A percentile compares a stretch with the other conserved stretches of the same genome.
Evolutionary conservation across 2,329 filamentous ascomycete species (phyloP).

Genomic region (Sporothrix dimorphospora): DNA sequence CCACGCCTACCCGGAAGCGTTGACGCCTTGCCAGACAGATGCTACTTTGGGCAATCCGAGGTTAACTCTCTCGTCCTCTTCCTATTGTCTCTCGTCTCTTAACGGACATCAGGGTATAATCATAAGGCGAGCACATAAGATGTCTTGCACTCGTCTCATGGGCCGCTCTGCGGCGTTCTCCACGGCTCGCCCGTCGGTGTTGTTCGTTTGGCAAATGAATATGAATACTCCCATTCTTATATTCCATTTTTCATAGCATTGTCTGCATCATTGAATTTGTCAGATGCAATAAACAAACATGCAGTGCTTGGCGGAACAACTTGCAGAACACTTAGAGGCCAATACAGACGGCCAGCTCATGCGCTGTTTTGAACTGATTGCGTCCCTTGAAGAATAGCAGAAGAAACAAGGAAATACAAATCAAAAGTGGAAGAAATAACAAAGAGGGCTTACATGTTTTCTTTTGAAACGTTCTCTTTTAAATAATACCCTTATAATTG

Average conservation of each 20-base stretch:
- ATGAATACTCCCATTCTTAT: neutral
- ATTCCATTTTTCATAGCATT: no score
- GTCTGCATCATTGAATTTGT: neutral
- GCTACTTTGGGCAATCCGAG: neutral
- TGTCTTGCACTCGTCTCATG: neutral
- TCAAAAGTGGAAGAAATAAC: neutral
- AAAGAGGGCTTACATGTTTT: neutral
- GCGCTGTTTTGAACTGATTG: neutral
- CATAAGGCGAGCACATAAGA: neutral
- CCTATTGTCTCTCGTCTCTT: neutral
- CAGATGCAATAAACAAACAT: neutral
- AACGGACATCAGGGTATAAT: neutral
- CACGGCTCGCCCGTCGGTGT: neutral
- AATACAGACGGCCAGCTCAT: neutral
- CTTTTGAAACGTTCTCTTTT: no score
- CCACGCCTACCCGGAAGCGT: neutral
- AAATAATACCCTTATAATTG: no score
- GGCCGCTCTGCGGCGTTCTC: constrained; percentile 5
- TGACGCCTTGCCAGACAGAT: neutral
- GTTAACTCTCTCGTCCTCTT: neutral
- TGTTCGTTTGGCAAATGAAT: neutral
- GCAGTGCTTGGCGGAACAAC: neutral
- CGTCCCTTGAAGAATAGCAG: neutral
- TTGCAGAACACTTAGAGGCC: no score
- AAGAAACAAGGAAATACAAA: neutral